Evolutionary conservation across 2,329 filamentous ascomycete species (phyloP), one percentile per base, ranked within the genome.

Genomic region (Sarocladium brachiariae): DNA sequence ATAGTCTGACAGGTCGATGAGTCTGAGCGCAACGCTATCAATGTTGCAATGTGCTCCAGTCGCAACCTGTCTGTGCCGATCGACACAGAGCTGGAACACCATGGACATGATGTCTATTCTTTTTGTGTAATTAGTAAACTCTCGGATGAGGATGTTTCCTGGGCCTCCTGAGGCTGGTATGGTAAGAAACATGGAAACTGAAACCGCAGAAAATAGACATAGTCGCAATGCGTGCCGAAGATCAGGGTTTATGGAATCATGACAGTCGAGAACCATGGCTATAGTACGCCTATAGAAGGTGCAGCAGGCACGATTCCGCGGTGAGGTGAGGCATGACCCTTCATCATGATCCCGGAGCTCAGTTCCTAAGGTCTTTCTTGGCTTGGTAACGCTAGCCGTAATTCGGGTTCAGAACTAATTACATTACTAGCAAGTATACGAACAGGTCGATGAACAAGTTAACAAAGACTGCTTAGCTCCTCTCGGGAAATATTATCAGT

Each of bases 121-220:
- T 43, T 19, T 25, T 3, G 21, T 11, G 23, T 43, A n/a, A 43
- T 6, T 19, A n/a, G 13, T 25, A 43, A 25, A 23, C 39, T 43
- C 27, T 43, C 39, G 39, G 39, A 43, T 43, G 21, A 11, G 14
- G 23, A 43, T 43, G 39, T 43, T 43, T 27, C 39, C 23, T 43
- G 25, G 11, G 23, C 13, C 7, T 43, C 39, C 39, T 25, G 23
- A 43, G 11, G 39, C 23, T 43, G 39, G 13, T n/a, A 18, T 43
- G 16, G 39, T 43, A 14, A 24, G 39, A 43, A 27, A 43, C 39
- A 43, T 25, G 13, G n/a, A 19, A 39, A 11, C 39, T 43, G 39
- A 43, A 43, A 43, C 39, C 35, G 13, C n/a, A 9, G 11, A 43
- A 27, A 43, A 25, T 25, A 43, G 23, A 18, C 39, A 13, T 25